Conservation (phyloP, 805 yeast genomes). For the Teunomyces stri region DNA sequence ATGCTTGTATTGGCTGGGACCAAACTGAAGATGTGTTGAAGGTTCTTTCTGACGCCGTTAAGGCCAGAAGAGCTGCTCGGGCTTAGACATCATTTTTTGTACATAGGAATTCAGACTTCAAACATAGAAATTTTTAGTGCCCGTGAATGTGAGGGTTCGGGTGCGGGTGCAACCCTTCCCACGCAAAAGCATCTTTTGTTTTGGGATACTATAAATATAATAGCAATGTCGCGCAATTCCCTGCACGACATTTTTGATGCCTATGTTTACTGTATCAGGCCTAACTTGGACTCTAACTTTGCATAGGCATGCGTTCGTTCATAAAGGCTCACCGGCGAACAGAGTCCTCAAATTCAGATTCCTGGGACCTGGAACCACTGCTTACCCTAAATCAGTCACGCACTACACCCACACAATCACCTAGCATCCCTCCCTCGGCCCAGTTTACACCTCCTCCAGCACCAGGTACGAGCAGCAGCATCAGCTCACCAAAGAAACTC, state of each 20-base stretch:
- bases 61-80: constrained; percentile 56
- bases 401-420: constrained; percentile 7
- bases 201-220: not conserved
- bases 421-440: constrained; percentile 3
- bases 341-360: constrained; percentile 12
- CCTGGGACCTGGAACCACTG: constrained; percentile 7
- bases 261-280: not conserved
- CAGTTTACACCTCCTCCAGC: constrained; percentile 8
- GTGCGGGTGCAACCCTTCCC: too few species aligned
- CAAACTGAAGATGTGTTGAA: constrained; percentile 71
- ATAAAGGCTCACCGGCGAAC: constrained; percentile 15
- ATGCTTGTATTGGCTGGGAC: constrained; percentile 93
- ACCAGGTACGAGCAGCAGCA: not conserved
- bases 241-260: not conserved
- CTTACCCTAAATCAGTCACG: not conserved
- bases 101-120: not conserved
- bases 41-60: constrained; percentile 75
- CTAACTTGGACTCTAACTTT: not conserved
- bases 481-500: constrained; percentile 24
- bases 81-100: constrained; percentile 1
- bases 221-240: not conserved
- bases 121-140: not conserved
- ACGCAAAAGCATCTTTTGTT: not conserved
- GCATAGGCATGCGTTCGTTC: constrained; percentile 13
- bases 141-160: too few species aligned